These are phyloP conservation scores for Jamesozyma piceae DNA, from an alignment of 805 yeast genomes.

Conservation along the genomic window DNA sequence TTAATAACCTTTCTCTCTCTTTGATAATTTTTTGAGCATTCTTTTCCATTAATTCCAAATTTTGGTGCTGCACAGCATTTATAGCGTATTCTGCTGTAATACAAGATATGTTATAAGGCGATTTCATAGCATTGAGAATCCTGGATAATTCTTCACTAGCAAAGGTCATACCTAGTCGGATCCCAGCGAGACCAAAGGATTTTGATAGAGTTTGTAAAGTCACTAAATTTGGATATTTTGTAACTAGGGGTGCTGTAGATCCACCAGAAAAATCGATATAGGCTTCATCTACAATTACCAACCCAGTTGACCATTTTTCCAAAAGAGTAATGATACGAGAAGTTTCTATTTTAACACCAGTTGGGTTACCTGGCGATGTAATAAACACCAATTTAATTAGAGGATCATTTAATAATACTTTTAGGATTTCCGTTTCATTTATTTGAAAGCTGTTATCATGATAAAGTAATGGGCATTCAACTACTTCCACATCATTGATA, in stretches of 20 bases:
- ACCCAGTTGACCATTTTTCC: slow-evolving; percentile 53
- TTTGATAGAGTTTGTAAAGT: slow-evolving; percentile 90
- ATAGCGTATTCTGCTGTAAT: slow-evolving; percentile 66
- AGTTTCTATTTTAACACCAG: slow-evolving; percentile 55
- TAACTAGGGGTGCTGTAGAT: slow-evolving; percentile 70
- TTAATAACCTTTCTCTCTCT: slow-evolving; percentile 49
- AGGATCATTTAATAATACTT: slow-evolving; percentile 45
- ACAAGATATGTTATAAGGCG: slow-evolving; percentile 88
- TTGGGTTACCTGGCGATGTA: slow-evolving; percentile 97
- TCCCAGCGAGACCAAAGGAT: slow-evolving; percentile 93
- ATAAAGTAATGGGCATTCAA: slow-evolving; percentile 52
- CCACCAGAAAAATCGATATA: slow-evolving; percentile 81
- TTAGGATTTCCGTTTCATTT: slow-evolving; percentile 46
- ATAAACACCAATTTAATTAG: slow-evolving; percentile 66
- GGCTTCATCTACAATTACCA: slow-evolving; percentile 88
- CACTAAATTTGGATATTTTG: slow-evolving; percentile 69
- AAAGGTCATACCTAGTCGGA: slow-evolving; percentile 77
- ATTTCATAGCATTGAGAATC: slow-evolving; percentile 81
- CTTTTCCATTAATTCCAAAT: slow-evolving; percentile 49
- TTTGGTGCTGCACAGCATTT: slow-evolving; percentile 56
- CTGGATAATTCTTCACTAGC: slow-evolving; percentile 50
- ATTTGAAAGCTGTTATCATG: slow-evolving; percentile 57
- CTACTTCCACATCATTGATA: slow-evolving; percentile 77
- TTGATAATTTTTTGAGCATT: slow-evolving; percentile 41
- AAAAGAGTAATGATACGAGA: slow-evolving; percentile 41